Conservation (phyloP, 164 flowering plant species). For the Berberis thunbergii region DNA sequence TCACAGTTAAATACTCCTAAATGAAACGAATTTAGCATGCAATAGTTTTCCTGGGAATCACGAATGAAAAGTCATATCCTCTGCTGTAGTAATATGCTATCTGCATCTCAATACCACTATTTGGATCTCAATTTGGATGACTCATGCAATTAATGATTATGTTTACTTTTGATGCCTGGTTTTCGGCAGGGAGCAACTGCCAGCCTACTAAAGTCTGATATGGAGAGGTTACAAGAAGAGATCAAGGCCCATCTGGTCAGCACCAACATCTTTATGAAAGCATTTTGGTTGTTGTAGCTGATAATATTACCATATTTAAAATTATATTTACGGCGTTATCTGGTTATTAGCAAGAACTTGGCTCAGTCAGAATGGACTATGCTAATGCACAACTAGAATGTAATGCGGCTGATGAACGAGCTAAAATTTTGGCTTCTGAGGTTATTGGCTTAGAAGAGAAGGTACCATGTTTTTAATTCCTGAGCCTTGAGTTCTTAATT, state of each 20-base stretch:
- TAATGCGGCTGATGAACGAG: constrained; percentile 95
- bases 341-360: constrained; percentile 54
- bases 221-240: constrained; percentile 75
- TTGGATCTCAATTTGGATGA: constrained; percentile 1
- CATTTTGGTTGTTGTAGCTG: too few species aligned
- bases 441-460: constrained; percentile 96
- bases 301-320: too few species aligned
- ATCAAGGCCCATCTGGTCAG: constrained; percentile 74
- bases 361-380: constrained; percentile 63
- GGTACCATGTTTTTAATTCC: constrained; percentile 30
- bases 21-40: too few species aligned
- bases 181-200: constrained; percentile 62
- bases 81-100: too few species aligned
- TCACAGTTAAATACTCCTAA: too few species aligned
- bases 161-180: not conserved
- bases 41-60: too few species aligned
- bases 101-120: not conserved
- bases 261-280: too few species aligned
- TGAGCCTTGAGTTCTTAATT: not conserved
- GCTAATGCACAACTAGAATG: constrained; percentile 82
- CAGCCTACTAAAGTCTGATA: constrained; percentile 64
- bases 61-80: too few species aligned
- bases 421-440: constrained; percentile 87
- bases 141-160: not conserved
- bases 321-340: not conserved